Base-by-base conservation (phyloP, 495 filamentous ascomycete species). In the Xylaria bambusicola region DNA sequence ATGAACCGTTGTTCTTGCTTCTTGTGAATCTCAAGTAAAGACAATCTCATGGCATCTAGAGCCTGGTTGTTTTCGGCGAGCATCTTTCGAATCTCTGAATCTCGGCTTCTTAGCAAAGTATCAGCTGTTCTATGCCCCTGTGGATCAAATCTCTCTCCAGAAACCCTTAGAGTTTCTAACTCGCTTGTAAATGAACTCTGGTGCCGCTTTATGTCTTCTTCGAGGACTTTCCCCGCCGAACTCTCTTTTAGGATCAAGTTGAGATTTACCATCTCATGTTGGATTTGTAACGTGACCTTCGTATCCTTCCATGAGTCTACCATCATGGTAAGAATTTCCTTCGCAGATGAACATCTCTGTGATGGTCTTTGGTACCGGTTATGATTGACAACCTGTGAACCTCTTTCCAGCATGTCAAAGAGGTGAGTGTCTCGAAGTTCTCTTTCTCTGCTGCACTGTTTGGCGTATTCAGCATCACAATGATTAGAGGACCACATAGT, bases 261-360 rank as follows among this genome's bases (percentile, higher is more conserved):
- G 13, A 60, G 53, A 15, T 61, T 12, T 1, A 65, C 56, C 38
- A 65, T 62, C 33, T 66, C 57, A 26, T 65, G 36, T 49, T 64
- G 62, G 44, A 64, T 47, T 18, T 44, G 26, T 15, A 66, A 55
- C 24, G 41, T 55, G 10, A 38, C 33, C 26, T 36, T 10, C 1
- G 33, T 52, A 40, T 52, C 49, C 13, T 52, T 40, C 49, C 49
- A 52, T 10, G 1, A 2, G 6, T 52, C 49, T 17, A 17, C 6
- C 13, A 17, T 17, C 21, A 15, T 26, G 20, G 31, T 7, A 23
- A 52, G 49, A 13, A 40, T 52, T 1, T 38, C 17, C 2, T 24
- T 52, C 21, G 49, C 49, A 9, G 49, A 52, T 36, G 20, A 24
- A 18, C 10, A 20, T n/a, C 49, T 52, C 20, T 52, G 18, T 10